Base-by-base conservation (phyloP, 768 basidiomycete genomes). In the Xerocomus spinulosus region DNA sequence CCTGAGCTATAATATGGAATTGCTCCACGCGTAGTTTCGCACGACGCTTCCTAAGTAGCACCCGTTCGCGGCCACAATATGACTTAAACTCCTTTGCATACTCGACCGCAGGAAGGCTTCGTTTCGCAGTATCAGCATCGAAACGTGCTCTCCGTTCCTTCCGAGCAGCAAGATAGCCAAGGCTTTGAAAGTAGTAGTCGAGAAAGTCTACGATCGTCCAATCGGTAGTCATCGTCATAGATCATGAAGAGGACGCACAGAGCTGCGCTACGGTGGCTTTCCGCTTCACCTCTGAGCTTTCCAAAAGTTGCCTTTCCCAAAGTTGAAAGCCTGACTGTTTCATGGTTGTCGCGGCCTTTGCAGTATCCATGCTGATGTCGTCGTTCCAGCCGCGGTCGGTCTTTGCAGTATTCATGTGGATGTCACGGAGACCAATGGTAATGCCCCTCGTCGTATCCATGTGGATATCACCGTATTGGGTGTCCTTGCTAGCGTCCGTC, bases 1-100 rank as follows among this genome's bases (percentile, higher is more conserved):
- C 92, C 68, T 99, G 96, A 1, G 93, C 92, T 54, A 99, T 94
- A 66, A 99, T 95, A 61, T 96, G 91, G 69, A 99, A 99, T 61
- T 95, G 90, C 41, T 97, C 92, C 21, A 99, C 82, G 50, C 83
- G 81, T 35, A 98, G 77, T 64, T 96, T 99, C 10, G 94, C 85
- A 30, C 96, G 78, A n/a, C 96, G 79, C 52, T 87, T 85, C 45
- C 96, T 78, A n/a, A 99, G 75, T 8, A 96, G 64, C 5, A 94
- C 94, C 13, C 95, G 86, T 68, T 99, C 96, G 21, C 93, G 81
- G 2, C 93, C 94, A 53, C 84, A 86, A 69, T 99, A 98, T 0
- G 90, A 92, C 62, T 85, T 87, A 74, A 92, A 87, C 65, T 98
- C 96, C 53, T 83, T 83, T 6, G 73, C 66, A 53, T 82, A 82